Evolutionary conservation across 1,284 basidiomycete species (phyloP), one percentile per base, ranked within the genome.

Genomic region (Irpex sp.): DNA sequence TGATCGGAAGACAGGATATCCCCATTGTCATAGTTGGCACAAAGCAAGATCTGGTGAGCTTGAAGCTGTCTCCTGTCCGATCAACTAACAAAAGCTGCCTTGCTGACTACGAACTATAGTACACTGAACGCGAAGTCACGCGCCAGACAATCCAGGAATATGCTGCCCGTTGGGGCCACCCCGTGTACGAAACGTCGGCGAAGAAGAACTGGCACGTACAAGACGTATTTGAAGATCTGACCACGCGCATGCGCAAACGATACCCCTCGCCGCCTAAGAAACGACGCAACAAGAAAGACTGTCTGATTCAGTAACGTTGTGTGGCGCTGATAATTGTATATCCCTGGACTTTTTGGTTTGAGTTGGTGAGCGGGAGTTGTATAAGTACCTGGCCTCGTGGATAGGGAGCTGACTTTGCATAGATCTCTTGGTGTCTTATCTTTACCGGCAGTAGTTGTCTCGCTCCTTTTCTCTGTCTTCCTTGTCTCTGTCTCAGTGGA

Each of bases 1-100:
- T 61, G 15, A 15, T 15, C 15, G 40, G 60, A 31, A 15, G 66
- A 56, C 48, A 89, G 87, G 77, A 78, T 47, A 76, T 92, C 36
- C 94, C 94, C 7, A 91, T 96, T 68, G 91, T 96, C 44, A 83
- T 96, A 9, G 93, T 94, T 15, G 94, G 94, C 52, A 95, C 94
- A 60, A 96, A 96, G 76, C 83, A 92, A 64, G 94, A 96, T 75
- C 85, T 96, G 61, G 73, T 74, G 13, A 56, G 72, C 65, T 11
- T n/a, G 49, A 21, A 11, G 26, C 34, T 52, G 13, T 11, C 49
- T 47, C 11, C 9, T n/a, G n/a, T 13, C 19, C 19, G 49, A 9
- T 17, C 49, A 51, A 51, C 8, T 19, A 17, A 7, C 49, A 17
- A 51, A 21, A 44, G 15, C 40, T 44, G 11, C 17, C 49, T 26